Evolutionary conservation across 768 basidiomycete genomes (phyloP), one percentile per base, ranked within the genome.

Genomic region (Hebeloma cylindrosporum): DNA sequence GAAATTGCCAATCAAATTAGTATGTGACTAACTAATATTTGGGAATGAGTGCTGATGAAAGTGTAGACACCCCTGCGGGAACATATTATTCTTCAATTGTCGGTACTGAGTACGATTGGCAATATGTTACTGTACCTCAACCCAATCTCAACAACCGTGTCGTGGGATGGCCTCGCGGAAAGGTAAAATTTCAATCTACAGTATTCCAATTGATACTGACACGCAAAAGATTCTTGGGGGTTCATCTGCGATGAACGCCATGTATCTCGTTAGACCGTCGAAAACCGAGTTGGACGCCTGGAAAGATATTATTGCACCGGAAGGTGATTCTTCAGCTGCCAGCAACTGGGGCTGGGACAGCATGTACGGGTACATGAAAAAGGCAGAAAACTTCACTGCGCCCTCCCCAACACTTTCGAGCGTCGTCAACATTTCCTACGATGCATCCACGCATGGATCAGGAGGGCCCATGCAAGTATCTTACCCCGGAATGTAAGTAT

Each of bases 181-280:
- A 81, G 60, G 75, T 66, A 28, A 11, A 52, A 36, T 28, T 25
- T 29, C 18, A 20, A 30, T 32, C 14, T 10, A 17, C 3, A 29
- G 4, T 21, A 9, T 13, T 33, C 6, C 28, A 29, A 3, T 25
- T 18, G 11, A 9, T 27, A 25, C 36, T 27, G 16, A 5, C 18
- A 22, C 5, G 7, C 18, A 2, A 21, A 9, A 63, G 63, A 55
- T 79, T 26, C 70, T 83, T 26, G 82, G 82, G 43, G 82, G 82
- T 5, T 78, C 74, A 1, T 72, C 79, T 25, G 80, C 80, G 4
- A 72, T 82, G 56, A 85, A 85, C 63, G 80, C 79, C 21, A 66
- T 83, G 66, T 82, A 79, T 64, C 67, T 74, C 52, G 72, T 79
- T 25, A 70, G 75, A n/a, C 76, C 77, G 4, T 68, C 69, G 26